Conservation (phyloP, 257 asterid species). For the Penstemon davidsonii region DNA sequence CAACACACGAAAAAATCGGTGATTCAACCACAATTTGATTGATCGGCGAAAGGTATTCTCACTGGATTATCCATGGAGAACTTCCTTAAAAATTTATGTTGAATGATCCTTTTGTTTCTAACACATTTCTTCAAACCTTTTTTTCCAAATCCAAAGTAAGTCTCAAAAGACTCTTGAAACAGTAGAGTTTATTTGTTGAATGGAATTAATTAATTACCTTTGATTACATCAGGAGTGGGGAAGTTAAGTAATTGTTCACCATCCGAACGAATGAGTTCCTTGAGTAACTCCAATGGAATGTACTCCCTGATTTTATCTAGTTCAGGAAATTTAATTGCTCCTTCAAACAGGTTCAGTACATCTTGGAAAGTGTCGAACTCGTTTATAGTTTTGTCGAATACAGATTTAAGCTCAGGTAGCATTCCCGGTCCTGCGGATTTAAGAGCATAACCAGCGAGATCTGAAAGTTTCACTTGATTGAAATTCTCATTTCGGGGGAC, state of each 20-base stretch:
- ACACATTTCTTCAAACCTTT: no score
- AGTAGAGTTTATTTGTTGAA: not conserved
- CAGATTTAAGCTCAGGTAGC: slow-evolving; percentile 58
- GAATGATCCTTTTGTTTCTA: no score
- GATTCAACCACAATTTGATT: no score
- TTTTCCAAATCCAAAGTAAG: no score
- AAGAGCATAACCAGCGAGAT: slow-evolving; percentile 71
- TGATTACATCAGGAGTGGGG: slow-evolving; percentile 78
- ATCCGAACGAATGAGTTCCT: slow-evolving; percentile 65
- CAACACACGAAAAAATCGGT: no score
- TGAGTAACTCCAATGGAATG: slow-evolving; percentile 69
- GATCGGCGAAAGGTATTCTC: no score
- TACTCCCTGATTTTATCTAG: slow-evolving; percentile 42
- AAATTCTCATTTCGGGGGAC: slow-evolving; percentile 86
- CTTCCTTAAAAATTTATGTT: no score
- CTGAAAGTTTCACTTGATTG: slow-evolving; percentile 72
- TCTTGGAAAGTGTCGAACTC: slow-evolving; percentile 86
- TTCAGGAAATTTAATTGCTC: slow-evolving; percentile 54
- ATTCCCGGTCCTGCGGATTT: slow-evolving; percentile 78
- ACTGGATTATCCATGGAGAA: no score
- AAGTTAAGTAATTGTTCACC: slow-evolving; percentile 63
- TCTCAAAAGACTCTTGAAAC: not conserved
- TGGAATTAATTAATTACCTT: slow-evolving; percentile 39
- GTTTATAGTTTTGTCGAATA: slow-evolving; percentile 68
- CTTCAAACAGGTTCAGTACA: slow-evolving; percentile 59